Evolutionary conservation across 2,329 filamentous ascomycete genomes (phyloP), one percentile per base, ranked within the genome.

Genomic region (Harringtonia lauricola): DNA sequence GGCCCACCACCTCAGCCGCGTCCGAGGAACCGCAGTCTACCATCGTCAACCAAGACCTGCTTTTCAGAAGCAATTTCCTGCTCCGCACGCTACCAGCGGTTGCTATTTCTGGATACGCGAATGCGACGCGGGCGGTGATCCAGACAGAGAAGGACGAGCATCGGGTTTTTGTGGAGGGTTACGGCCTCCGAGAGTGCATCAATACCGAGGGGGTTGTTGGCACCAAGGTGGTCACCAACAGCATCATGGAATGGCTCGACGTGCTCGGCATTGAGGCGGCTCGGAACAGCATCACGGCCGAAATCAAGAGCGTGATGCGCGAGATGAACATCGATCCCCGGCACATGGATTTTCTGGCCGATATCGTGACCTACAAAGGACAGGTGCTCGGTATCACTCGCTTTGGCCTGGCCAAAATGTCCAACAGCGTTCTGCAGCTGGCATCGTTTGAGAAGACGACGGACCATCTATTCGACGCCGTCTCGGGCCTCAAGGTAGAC

Each of bases 321-420:
- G 80, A 83, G 59, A 95, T 98, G 88, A 81, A 78, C 61, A 96
- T 98, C 55, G 92, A 98, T 64, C 90, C 89, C 36, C 85, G 92
- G 45, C 92, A 98, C 66, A 96, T 98, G 88, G 84, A 95, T 60
- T 75, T 98, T 17, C 76, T 98, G 2, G 90, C 92, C 13, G 92
- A 96, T 57, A 89, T 95, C 43, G 98, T 98, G 92, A 96, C 92
- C 1, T 96, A 90, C 73, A 96, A 95, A 68, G 92, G 92, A 39
- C 90, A 96, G 54, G 86, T 98, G 0, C 74, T 95, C 18, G 92
- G 92, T 41, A 98, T 98, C 59, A 98, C 92, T 2, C 83, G 92
- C 28, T 96, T 96, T 62, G 92, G 92, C 41, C 72, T 98, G 19
- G 86, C 88, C 45, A 96, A 96, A 71, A 96, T 95, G 83, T 75